phyloP scores from a whole-genome alignment of 257 asterid species.

The Penstemon eatonii region DNA sequence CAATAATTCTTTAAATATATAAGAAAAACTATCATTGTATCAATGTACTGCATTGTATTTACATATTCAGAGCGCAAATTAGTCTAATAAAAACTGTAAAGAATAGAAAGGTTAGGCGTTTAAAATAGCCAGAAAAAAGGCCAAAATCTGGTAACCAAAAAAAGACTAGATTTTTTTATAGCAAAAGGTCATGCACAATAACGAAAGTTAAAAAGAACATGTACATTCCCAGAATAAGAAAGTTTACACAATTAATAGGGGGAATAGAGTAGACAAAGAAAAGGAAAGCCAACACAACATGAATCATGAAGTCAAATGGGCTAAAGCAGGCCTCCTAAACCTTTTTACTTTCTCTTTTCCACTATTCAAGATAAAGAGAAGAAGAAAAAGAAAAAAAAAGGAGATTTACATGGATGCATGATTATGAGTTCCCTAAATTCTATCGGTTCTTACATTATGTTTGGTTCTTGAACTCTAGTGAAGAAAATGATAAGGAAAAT shows the following conservation, averaged over 20 bases:
- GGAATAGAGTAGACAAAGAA: background rate
- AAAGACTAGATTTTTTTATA: slow-evolving; percentile 15
- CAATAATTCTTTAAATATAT: too few relatives aligned
- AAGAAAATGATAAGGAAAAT: too few relatives aligned
- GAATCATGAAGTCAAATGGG: slow-evolving; percentile 3
- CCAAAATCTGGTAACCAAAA: slow-evolving; percentile 2
- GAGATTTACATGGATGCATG: background rate
- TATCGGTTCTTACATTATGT: background rate
- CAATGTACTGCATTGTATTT: too few relatives aligned
- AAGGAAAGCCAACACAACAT: background rate
- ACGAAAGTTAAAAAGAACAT: background rate
- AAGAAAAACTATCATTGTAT: too few relatives aligned
- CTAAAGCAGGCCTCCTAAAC: background rate
- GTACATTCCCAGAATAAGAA: background rate
- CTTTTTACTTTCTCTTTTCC: background rate
- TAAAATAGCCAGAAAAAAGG: background rate
- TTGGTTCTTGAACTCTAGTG: too few relatives aligned
- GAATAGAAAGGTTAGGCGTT: background rate
- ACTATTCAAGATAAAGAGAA: background rate
- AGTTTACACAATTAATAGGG: background rate
- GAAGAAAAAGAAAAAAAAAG: background rate
- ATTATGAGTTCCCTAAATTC: background rate
- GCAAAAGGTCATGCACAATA: slow-evolving; percentile 9
- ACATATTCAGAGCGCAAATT: too few relatives aligned
- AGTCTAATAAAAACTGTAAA: too few relatives aligned